Evolutionary conservation across 257 asterid species (phyloP).

Genomic region (Handroanthus guayacan): DNA sequence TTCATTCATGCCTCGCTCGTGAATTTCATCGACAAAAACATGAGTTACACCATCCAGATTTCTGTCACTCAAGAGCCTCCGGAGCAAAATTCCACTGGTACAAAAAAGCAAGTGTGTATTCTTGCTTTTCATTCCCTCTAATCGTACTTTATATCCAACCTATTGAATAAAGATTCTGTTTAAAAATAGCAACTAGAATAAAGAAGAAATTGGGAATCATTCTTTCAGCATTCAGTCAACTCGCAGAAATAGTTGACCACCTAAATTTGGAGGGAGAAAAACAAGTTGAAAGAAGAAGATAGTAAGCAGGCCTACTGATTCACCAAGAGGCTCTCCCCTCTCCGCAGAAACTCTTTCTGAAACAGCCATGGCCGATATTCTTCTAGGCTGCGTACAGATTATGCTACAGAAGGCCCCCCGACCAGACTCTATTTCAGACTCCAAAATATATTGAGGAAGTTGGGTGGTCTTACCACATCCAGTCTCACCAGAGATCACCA

Average conservation of each 20-base stretch:
- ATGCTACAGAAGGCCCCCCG: conserved; percentile 98
- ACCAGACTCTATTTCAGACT: conserved; percentile 96
- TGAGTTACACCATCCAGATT: conserved; percentile 89
- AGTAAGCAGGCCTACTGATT: conserved; percentile 73
- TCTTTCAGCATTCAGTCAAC: conserved; percentile 24
- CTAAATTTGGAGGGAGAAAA: not conserved
- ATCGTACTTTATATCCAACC: conserved; percentile 98
- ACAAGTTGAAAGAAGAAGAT: conserved; percentile 33
- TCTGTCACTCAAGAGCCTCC: conserved; percentile 91
- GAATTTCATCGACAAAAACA: conserved; percentile 97
- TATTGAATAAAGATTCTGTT: conserved; percentile 51
- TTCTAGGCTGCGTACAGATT: conserved; percentile 97
- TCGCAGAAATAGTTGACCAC: conserved; percentile 4
- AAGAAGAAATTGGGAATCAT: conserved; percentile 36
- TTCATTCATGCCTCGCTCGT: conserved; percentile 99
- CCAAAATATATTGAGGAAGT: conserved; percentile 94
- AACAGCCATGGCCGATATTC: conserved; percentile 96
- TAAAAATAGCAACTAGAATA: conserved; percentile 46
- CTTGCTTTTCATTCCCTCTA: conserved; percentile 97
- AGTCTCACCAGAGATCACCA: conserved; percentile 97
- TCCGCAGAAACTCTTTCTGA: conserved; percentile 96
- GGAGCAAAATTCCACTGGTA: conserved; percentile 97
- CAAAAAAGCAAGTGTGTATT: conserved; percentile 94
- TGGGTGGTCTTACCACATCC: conserved; percentile 99
- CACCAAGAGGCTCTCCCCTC: conserved; percentile 99